Evolutionary conservation across 2,329 filamentous ascomycete genomes (phyloP).

Genomic region (Cladophialophora yegresii): DNA sequence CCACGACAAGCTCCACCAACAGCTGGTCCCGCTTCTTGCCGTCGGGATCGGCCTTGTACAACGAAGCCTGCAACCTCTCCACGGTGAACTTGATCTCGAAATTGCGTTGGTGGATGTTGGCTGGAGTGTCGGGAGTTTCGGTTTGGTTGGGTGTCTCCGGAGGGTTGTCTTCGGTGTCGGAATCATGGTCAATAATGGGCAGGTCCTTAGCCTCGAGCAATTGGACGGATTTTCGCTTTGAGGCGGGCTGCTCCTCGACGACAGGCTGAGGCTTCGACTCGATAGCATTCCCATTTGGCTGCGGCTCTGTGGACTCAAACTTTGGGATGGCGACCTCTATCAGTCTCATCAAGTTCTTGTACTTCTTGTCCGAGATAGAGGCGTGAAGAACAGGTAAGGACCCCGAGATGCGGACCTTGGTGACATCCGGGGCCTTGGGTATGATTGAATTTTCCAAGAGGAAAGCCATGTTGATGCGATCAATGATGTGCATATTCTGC

Average conservation of each 20-base stretch:
- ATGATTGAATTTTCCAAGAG: conserved; percentile 94
- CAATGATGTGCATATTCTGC: conserved; percentile 82
- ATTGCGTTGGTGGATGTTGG: conserved; percentile 77
- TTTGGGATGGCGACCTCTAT: conserved; percentile 94
- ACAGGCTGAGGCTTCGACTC: conserved; percentile 41
- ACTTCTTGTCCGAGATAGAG: conserved; percentile 89
- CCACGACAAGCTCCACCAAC: conserved; percentile 86
- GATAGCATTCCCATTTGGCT: conserved; percentile 41
- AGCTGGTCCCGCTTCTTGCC: conserved; percentile 71
- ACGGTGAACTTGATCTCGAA: conserved; percentile 98
- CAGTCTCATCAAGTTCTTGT: conserved; percentile 93
- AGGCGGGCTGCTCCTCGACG: conserved; percentile 22
- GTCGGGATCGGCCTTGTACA: conserved; percentile 83
- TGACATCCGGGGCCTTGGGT: conserved; percentile 91
- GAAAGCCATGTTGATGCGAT: conserved; percentile 97
- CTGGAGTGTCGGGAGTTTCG: conserved; percentile 43
- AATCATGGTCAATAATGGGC: conserved; percentile 76
- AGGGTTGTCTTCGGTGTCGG: conserved; percentile 58
- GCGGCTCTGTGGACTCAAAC: conserved; percentile 58
- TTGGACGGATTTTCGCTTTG: conserved; percentile 44
- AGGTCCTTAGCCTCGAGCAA: conserved; percentile 65
- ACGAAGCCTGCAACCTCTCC: conserved; percentile 86
- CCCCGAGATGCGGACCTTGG: conserved; percentile 86
- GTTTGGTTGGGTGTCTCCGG: conserved; percentile 65
- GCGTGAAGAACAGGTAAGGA: conserved; percentile 90